Percentiles rank a stretch among this genome's conserved stretches.
These are phyloP conservation scores for Karstenula rhodostoma DNA, from an alignment of 2,329 filamentous ascomycete species.

Conservation along the genomic window DNA sequence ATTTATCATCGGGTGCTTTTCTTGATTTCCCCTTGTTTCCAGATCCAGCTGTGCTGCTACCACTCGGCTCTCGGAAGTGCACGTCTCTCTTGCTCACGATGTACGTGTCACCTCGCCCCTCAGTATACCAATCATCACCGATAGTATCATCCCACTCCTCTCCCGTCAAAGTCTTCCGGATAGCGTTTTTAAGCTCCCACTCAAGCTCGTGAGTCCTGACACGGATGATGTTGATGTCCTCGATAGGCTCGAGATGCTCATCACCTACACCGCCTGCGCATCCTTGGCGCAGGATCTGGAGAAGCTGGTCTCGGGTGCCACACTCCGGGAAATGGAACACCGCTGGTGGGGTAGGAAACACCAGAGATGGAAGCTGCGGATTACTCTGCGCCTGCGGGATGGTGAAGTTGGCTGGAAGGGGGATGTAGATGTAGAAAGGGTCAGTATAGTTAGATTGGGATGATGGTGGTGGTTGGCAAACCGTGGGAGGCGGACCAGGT, in stretches of 20 bases:
- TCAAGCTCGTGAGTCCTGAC: constrained; percentile 21
- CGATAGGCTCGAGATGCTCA: neutral
- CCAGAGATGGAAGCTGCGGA: neutral
- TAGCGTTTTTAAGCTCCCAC: constrained; percentile 22
- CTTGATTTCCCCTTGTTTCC: neutral
- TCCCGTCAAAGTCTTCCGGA: constrained; percentile 12
- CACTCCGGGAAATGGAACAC: constrained; percentile 19
- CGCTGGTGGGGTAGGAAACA: constrained; percentile 8
- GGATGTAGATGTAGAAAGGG: constrained; percentile 16
- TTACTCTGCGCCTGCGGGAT: constrained; percentile 2
- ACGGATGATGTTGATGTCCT: constrained; percentile 12
- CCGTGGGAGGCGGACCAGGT: neutral
- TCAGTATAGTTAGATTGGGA: neutral
- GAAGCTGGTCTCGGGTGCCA: constrained; percentile 15
- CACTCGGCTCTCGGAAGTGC: constrained; percentile 4
- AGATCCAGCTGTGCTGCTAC: neutral
- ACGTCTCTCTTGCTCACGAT: constrained; percentile 19
- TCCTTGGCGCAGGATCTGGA: neutral
- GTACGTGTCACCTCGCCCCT: constrained; percentile 23
- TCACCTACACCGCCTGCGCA: neutral
- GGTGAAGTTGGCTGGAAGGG: constrained; percentile 19
- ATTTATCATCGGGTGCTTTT: neutral
- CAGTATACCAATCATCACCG: constrained; percentile 16
- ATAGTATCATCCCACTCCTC: constrained; percentile 7
- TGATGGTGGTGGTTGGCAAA: neutral